Evolutionary conservation across 495 filamentous ascomycete species (phyloP).

Genomic region (Immersiella caudata): DNA sequence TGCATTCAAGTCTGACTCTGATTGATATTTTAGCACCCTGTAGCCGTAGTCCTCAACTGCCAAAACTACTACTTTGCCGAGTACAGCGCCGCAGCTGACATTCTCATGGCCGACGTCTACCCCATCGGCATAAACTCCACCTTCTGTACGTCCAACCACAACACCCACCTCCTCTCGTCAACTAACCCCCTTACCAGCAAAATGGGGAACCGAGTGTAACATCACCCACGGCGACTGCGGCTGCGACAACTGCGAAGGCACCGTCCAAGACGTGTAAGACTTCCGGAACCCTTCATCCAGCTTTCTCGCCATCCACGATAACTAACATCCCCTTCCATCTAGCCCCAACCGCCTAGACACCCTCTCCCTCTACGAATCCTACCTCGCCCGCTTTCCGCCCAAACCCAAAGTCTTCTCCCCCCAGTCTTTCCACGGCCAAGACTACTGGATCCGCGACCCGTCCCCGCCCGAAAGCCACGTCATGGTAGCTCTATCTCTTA

Average conservation of each 20-base stretch:
- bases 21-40: constrained; percentile 50
- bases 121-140: constrained; percentile 63
- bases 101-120: constrained; percentile 69
- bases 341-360: constrained; percentile 54
- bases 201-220: constrained; percentile 62
- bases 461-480: constrained; percentile 57
- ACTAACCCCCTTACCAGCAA: constrained; percentile 22
- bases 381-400: constrained; percentile 44
- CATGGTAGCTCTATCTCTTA: constrained; percentile 64
- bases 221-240: constrained; percentile 70
- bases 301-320: not conserved
- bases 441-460: constrained; percentile 64
- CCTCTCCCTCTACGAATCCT: constrained; percentile 48
- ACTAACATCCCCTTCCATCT: not conserved
- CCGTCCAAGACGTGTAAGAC: constrained; percentile 63
- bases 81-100: constrained; percentile 64
- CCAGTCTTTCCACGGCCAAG: constrained; percentile 65
- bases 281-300: no score
- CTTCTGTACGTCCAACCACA: constrained; percentile 24
- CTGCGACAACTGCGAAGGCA: constrained; percentile 67
- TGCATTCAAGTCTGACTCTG: not conserved
- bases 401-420: constrained; percentile 64
- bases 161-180: constrained; percentile 9
- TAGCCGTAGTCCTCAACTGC: constrained; percentile 69
- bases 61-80: constrained; percentile 67